Evolutionary conservation across 352 stramenopile species (phyloP), one percentile per base, ranked within the genome.

Genomic region (Thraustotheca clavata): DNA sequence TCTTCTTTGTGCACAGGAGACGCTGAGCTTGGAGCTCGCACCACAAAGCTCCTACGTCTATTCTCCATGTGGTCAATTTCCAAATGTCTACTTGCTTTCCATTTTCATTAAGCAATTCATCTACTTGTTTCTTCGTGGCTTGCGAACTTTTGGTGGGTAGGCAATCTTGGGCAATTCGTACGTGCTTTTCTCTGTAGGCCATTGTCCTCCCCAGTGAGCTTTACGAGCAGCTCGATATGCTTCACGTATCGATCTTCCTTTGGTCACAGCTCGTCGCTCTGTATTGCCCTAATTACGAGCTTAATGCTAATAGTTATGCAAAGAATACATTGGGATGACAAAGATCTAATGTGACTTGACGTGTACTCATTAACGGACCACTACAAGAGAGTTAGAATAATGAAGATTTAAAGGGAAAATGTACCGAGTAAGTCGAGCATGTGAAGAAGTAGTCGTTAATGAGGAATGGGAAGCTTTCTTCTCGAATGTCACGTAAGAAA

Each of bases 141-240:
- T 65, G 46, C 57, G 57, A 18, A 27, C 12, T 33, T 65, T 65
- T 40, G 57, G 57, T 5, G 57, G 57, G 29, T 54, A 35, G 16
- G 35, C 57, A 12, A 36, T n/a, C 38, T 65, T 65, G 36, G 38
- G 36, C 36, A 65, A 46, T 54, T 65, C 57, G 57, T 89, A 91
- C 48, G 84, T 76, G 20, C 74, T 78, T 40, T 77, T 74, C 49
- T 91, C 75, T 11, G 75, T 76, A 4, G 84, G 84, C 84, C 84
- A 94, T 14, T 76, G 65, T 3, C 79, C 80, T 1, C 84, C 84
- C 84, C 84, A 94, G 50, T 91, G 82, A 29, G 82, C 82, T 66
- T 94, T 94, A 27, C 84, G 80, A 16, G 84, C 76, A 27, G 84
- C 84, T 49, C 84, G 82, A 57, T 94, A 94, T 43, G 87, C 83